Percentiles rank a stretch among this genome's conserved stretches.
Conservation (phyloP, 305 asterid species). For the Solanum aculeatissimum region DNA sequence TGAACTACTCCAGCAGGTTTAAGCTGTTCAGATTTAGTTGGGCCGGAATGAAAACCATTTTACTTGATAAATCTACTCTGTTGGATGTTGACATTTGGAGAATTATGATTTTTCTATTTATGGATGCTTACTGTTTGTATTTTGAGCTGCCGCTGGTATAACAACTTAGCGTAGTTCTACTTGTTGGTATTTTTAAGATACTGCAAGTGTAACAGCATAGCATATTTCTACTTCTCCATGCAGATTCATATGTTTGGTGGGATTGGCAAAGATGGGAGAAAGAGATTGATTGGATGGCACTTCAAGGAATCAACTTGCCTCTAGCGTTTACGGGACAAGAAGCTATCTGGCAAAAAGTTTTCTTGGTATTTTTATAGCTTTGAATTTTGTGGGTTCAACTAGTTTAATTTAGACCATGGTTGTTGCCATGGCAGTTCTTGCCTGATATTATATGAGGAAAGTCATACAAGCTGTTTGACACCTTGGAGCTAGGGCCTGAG, state of each 20-base stretch:
- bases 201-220: slow-evolving; percentile 5
- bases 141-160: neutral
- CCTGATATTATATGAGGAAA: neutral
- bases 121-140: neutral
- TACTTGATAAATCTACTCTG: neutral
- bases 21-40: neutral
- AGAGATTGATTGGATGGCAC: slow-evolving; percentile 98
- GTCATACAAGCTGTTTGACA: neutral
- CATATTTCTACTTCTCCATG: slow-evolving; percentile 6
- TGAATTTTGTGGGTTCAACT: neutral
- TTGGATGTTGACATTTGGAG: neutral
- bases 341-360: slow-evolving; percentile 91
- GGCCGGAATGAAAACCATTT: neutral
- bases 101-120: neutral
- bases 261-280: slow-evolving; percentile 99
- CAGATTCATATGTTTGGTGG: slow-evolving; percentile 99
- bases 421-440: neutral
- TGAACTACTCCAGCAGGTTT: neutral
- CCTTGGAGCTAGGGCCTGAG: neutral
- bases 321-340: slow-evolving; percentile 96
- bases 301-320: slow-evolving; percentile 89
- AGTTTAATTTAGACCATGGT: neutral
- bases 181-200: neutral
- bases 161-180: neutral
- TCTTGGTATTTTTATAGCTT: slow-evolving; percentile 39